Base-by-base conservation (phyloP, 2,329 filamentous ascomycete species). In the Chaetomiaceae sp. region DNA sequence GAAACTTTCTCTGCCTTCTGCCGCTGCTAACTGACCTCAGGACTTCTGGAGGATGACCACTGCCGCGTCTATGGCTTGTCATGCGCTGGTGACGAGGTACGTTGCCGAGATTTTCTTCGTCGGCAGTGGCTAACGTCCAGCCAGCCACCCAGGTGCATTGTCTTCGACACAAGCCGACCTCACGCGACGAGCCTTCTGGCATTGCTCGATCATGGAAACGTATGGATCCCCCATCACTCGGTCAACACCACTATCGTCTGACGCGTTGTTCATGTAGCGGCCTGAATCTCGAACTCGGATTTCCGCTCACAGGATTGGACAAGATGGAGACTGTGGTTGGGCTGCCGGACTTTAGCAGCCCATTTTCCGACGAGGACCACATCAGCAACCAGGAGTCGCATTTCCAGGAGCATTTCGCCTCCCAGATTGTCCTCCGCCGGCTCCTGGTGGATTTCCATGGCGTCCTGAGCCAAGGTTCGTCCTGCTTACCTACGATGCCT, bases 31-130 rank as follows among this genome's bases (percentile, higher is more conserved):
- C n/a, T n/a, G 14, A 9, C 4, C 7, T 10, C 47, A 81, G 73
- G 78, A 81, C 50, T 80, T 78, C 52, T 82, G 79, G 78, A 71
- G 76, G 43, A 73, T 76, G 62, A 71, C 70, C 6, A 71, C 72
- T 3, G 69, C 68, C 15, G 78, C 79, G 4, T 81, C 78, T 1
- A 64, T 74, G 54, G 72, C 77, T 14, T 80, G 76, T 51, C 75
- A 79, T 56, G 68, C 75, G 2, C 58, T 81, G 27, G 67, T 82
- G 50, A 70, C 69, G 35, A 78, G 74, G 76, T 78, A 61, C 1
- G 12, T 12, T 11, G 11, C 34, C 15, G 14, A 4, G 18, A 6
- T 8, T 24, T 11, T 14, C 17, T 24, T 1, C 34, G 12, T 34
- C 18, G 26, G 47, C 45, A 50, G 47, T 43, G 7, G 12, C n/a